These are phyloP conservation scores for Pouteria glomerata DNA, from an alignment of 148 eudicot genomes.

Conservation along the genomic window DNA sequence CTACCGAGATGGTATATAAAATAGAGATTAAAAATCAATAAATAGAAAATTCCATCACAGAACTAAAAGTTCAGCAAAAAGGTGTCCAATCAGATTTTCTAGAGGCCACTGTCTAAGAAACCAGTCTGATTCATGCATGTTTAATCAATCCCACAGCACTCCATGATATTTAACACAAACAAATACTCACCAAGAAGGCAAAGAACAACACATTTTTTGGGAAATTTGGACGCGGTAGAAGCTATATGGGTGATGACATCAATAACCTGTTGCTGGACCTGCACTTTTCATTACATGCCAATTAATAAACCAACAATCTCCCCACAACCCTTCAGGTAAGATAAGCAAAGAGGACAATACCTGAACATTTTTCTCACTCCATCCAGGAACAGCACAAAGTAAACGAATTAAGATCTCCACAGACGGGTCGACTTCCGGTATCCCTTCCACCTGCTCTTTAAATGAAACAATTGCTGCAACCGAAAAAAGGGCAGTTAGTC, in stretches of 20 bases:
- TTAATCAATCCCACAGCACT: background rate
- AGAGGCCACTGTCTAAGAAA: background rate
- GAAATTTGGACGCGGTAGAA: conserved; percentile 75
- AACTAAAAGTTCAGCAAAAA: background rate
- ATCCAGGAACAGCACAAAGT: conserved; percentile 94
- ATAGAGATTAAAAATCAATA: background rate
- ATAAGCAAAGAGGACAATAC: conserved; percentile 20
- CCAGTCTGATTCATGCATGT: background rate
- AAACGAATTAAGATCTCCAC: conserved; percentile 91
- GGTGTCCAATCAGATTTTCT: background rate
- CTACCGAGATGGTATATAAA: conserved; percentile 30
- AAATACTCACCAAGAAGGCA: conserved; percentile 70
- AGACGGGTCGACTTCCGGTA: conserved; percentile 58
- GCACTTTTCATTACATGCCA: conserved; percentile 17
- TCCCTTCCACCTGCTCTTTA: conserved; percentile 83
- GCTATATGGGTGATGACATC: conserved; percentile 76
- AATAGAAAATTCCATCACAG: background rate
- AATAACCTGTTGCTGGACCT: conserved; percentile 98
- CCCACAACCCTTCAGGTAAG: background rate
- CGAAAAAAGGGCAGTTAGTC: background rate
- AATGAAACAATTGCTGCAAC: conserved; percentile 78
- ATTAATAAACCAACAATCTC: background rate
- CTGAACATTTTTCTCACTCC: conserved; percentile 99
- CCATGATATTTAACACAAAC: background rate
- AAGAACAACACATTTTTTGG: conserved; percentile 95